Evolutionary conservation across 352 stramenopile species (phyloP).

Genomic region (Globisporangium takayamanum): DNA sequence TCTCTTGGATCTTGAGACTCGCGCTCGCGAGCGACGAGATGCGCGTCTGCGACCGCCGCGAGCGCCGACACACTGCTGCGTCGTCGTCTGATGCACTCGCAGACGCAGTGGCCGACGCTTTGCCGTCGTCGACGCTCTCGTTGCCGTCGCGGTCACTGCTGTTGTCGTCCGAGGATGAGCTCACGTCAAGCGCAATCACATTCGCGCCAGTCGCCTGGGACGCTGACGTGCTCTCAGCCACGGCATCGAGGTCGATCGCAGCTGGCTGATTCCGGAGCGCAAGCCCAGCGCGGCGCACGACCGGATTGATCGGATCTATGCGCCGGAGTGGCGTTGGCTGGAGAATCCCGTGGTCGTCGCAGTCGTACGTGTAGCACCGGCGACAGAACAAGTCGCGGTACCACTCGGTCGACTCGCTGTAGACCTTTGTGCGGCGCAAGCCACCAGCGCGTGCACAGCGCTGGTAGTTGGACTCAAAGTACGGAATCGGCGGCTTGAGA

Average conservation of each 20-base stretch:
- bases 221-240: background rate
- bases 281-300: constrained; percentile 28
- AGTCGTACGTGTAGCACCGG: constrained; percentile 89
- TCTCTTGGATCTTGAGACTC: constrained; percentile 53
- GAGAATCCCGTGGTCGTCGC: constrained; percentile 81
- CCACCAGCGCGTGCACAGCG: constrained; percentile 23
- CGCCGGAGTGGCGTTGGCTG: constrained; percentile 41
- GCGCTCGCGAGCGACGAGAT: constrained; percentile 55
- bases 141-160: background rate
- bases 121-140: constrained; percentile 15
- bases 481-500: constrained; percentile 36
- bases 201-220: background rate
- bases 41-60: constrained; percentile 50
- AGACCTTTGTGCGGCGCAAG: constrained; percentile 30
- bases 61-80: constrained; percentile 34
- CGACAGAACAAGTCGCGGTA: constrained; percentile 87
- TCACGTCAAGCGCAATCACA: constrained; percentile 21
- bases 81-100: constrained; percentile 22
- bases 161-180: constrained; percentile 15
- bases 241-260: constrained; percentile 1
- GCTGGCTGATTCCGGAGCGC: constrained; percentile 13
- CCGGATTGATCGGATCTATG: constrained; percentile 52
- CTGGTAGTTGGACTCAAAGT: constrained; percentile 52
- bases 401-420: constrained; percentile 61
- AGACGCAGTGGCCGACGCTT: constrained; percentile 13